These are phyloP conservation scores for Amoebophrya sp. DNA, from an alignment of 169 alveolate species.

Conservation along the genomic window DNA sequence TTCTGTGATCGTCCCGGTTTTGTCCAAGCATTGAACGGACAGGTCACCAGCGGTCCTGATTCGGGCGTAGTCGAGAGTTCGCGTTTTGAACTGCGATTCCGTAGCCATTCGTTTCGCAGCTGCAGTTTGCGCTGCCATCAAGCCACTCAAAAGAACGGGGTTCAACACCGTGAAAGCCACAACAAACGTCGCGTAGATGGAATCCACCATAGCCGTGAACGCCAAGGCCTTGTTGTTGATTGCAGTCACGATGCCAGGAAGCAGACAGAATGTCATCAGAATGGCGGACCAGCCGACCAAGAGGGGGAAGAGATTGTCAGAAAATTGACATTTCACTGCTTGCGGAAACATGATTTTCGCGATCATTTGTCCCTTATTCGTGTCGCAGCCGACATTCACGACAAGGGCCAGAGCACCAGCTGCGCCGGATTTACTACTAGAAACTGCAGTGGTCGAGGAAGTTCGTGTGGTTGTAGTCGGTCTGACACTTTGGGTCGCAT, in stretches of 20 bases:
- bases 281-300: background rate
- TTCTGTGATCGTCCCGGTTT: background rate
- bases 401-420: background rate
- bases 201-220: background rate
- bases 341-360: background rate
- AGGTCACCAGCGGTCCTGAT: background rate
- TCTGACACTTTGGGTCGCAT: too few relatives aligned
- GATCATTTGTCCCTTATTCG: background rate
- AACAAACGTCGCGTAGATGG: background rate
- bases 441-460: too few relatives aligned
- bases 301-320: background rate
- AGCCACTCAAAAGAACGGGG: background rate
- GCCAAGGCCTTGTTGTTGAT: background rate
- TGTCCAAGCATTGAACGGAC: background rate
- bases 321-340: background rate
- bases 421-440: background rate
- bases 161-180: background rate
- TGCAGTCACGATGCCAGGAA: background rate
- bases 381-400: background rate
- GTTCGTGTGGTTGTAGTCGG: too few relatives aligned
- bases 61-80: background rate
- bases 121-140: background rate
- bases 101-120: background rate
- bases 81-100: background rate
- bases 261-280: background rate